Conservation (phyloP, 768 basidiomycete genomes). For the Ramaria rubella region DNA sequence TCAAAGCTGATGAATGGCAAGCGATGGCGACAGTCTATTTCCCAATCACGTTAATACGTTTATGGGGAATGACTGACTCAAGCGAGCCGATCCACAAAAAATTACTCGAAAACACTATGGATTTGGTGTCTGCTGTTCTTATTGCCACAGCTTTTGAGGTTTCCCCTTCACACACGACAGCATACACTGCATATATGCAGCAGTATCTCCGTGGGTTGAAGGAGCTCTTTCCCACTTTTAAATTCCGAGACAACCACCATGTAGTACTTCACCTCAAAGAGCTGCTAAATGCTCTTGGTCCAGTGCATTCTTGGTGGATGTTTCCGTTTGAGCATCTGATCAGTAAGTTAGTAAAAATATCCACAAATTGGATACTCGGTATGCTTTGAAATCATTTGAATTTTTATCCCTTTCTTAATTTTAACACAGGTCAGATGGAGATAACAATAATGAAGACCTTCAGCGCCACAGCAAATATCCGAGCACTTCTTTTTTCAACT, state of each 20-base stretch:
- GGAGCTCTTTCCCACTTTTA: slow-evolving; percentile 16
- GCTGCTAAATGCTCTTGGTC: slow-evolving; percentile 25
- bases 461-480: neutral
- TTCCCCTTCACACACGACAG: slow-evolving; percentile 12
- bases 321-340: slow-evolving; percentile 28
- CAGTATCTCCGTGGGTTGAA: slow-evolving; percentile 21
- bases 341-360: slow-evolving; percentile 19
- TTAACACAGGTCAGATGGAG: neutral
- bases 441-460: neutral
- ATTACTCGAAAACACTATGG: slow-evolving; percentile 24
- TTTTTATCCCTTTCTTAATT: neutral
- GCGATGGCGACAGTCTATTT: no score
- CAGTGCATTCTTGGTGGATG: slow-evolving; percentile 30
- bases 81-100: neutral
- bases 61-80: slow-evolving; percentile 29
- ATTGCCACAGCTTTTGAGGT: slow-evolving; percentile 18
- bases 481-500: neutral
- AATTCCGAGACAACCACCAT: slow-evolving; percentile 27
- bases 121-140: slow-evolving; percentile 24
- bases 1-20: no score
- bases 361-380: slow-evolving; percentile 22
- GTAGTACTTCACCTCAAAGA: slow-evolving; percentile 25
- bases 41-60: slow-evolving; percentile 23
- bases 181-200: slow-evolving; percentile 21
- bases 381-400: slow-evolving; percentile 1